These are phyloP conservation scores for Haematococcus lacustris DNA, from an alignment of 139 green algal species.

Conservation along the genomic window DNA sequence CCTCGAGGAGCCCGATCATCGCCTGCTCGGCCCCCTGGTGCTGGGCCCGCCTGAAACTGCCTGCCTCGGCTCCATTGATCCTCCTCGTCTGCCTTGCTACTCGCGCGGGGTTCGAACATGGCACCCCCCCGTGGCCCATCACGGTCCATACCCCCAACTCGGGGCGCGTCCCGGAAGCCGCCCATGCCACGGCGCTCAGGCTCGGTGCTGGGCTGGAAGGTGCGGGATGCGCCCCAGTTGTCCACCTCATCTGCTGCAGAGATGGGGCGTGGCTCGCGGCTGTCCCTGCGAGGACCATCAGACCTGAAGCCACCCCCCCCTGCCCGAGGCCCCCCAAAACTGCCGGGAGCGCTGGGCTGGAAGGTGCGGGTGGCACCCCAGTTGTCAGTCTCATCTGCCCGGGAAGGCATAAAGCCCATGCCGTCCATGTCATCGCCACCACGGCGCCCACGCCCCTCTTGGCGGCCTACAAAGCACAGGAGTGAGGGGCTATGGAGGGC, in stretches of 20 bases:
- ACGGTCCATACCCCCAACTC: too few relatives aligned
- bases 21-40: too few relatives aligned
- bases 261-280: conserved; percentile 22
- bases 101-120: conserved; percentile 9
- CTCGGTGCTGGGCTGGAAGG: conserved; percentile 43
- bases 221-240: conserved; percentile 60
- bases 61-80: conserved; percentile 27
- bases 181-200: conserved; percentile 4
- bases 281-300: too few relatives aligned
- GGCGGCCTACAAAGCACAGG: too few relatives aligned
- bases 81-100: conserved; percentile 25
- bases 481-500: too few relatives aligned
- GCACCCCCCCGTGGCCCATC: neutral
- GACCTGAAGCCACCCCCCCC: too few relatives aligned
- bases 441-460: conserved; percentile 13
- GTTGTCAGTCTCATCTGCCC: conserved; percentile 63
- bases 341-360: conserved; percentile 29
- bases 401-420: conserved; percentile 47
- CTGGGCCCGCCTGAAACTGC: conserved; percentile 20
- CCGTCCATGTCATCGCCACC: conserved; percentile 18
- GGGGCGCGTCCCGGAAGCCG: conserved; percentile 19
- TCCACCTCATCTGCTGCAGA: conserved; percentile 63
- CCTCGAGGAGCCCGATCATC: too few relatives aligned
- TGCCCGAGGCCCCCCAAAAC: conserved; percentile 10
- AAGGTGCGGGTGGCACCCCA: conserved; percentile 73